Conservation (phyloP, 2,329 filamentous ascomycete genomes). For the Penicillium sp. region DNA sequence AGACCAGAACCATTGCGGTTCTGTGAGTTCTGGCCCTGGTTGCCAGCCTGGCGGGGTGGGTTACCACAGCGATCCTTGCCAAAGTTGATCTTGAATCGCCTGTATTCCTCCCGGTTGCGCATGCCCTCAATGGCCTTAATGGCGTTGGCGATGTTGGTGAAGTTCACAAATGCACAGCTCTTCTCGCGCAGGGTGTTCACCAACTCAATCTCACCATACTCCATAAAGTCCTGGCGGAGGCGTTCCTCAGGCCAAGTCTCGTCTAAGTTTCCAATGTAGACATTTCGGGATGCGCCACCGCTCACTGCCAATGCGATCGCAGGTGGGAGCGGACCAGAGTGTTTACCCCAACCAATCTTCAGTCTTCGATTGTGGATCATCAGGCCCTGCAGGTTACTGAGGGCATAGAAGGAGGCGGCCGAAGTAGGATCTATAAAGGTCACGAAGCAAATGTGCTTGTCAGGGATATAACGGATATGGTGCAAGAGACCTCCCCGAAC, state of each 20-base stretch:
- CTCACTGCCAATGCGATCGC: conserved; percentile 95
- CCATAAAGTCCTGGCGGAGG: conserved; percentile 91
- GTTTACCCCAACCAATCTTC: conserved; percentile 99
- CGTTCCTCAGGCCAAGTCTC: conserved; percentile 97
- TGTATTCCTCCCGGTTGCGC: conserved; percentile 92
- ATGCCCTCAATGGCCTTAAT: conserved; percentile 99
- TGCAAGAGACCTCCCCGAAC: conserved; percentile 93
- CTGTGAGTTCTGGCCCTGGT: conserved; percentile 52
- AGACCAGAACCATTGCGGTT: conserved; percentile 61
- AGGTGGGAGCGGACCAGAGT: conserved; percentile 92
- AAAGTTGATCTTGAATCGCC: conserved; percentile 99
- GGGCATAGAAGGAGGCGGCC: conserved; percentile 93
- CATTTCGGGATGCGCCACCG: conserved; percentile 95
- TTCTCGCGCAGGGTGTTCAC: conserved; percentile 97
- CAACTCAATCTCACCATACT: conserved; percentile 96
- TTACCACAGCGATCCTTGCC: conserved; percentile 98
- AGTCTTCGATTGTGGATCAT: conserved; percentile 99
- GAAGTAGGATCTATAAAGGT: conserved; percentile 99
- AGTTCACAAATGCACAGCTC: conserved; percentile 99
- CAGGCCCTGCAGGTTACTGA: conserved; percentile 94
- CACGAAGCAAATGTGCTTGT: conserved; percentile 99
- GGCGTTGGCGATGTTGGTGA: conserved; percentile 98
- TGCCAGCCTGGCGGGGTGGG: conserved; percentile 81
- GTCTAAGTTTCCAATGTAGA: conserved; percentile 96
- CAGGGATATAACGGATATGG: conserved; percentile 97